phyloP scores from a whole-genome alignment of 225 moss, liverwort and hornwort genomes.

The Lunularia cruciata region DNA sequence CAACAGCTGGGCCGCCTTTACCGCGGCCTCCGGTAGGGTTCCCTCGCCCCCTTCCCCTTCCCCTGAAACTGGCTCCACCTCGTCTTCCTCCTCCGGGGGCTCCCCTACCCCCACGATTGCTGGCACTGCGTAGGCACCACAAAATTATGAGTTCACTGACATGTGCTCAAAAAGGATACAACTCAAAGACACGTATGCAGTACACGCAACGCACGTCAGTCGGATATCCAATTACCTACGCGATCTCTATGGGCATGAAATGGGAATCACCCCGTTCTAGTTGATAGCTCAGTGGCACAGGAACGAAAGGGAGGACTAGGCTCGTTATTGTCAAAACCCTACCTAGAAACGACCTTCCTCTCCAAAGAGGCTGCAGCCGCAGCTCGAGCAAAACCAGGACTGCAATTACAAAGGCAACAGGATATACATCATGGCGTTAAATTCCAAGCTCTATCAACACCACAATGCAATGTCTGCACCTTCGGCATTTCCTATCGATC shows the following conservation, averaged over 20 bases:
- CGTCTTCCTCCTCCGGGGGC: slow-evolving; percentile 40
- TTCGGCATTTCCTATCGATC: background rate
- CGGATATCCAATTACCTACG: background rate
- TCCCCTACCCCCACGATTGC: slow-evolving; percentile 37
- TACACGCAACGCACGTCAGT: too few species aligned
- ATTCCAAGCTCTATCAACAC: background rate
- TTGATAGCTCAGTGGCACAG: background rate
- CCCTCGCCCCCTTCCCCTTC: slow-evolving; percentile 60
- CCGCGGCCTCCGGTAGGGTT: slow-evolving; percentile 36
- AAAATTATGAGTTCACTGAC: background rate
- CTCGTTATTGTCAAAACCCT: slow-evolving; percentile 26
- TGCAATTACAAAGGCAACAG: slow-evolving; percentile 46
- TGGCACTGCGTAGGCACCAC: slow-evolving; percentile 25
- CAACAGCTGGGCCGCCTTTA: slow-evolving; percentile 33
- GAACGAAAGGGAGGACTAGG: background rate
- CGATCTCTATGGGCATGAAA: background rate
- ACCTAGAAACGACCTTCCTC: slow-evolving; percentile 45
- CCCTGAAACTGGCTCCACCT: slow-evolving; percentile 41
- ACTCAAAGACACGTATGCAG: too few species aligned
- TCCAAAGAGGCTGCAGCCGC: slow-evolving; percentile 52
- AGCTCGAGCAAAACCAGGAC: slow-evolving; percentile 52
- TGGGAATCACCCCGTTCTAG: background rate
- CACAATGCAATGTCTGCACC: background rate
- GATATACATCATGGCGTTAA: slow-evolving; percentile 21
- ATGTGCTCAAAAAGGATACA: background rate